phyloP scores from a whole-genome alignment of 2,329 filamentous ascomycete species.

The Phaeosphaeria sp. region DNA sequence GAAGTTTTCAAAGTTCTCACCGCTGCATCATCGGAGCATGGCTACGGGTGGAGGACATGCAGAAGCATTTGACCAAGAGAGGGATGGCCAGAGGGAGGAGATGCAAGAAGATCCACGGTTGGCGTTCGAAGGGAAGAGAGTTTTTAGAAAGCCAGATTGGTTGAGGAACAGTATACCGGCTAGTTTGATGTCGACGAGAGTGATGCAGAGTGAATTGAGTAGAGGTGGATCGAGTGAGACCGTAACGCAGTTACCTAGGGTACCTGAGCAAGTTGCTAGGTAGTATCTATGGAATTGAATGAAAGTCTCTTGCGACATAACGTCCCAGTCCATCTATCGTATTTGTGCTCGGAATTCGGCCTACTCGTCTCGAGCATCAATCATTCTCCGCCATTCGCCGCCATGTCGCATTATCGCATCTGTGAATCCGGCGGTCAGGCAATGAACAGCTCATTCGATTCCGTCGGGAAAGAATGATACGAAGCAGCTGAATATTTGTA shows the following conservation, averaged over 20 bases:
- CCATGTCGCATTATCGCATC: too few species aligned
- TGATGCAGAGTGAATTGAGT: constrained; percentile 15
- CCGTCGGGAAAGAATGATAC: background rate
- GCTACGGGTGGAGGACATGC: constrained; percentile 10
- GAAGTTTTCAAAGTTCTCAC: constrained; percentile 27
- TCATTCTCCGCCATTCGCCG: too few species aligned
- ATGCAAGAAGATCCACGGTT: constrained; percentile 3
- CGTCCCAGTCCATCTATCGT: too few species aligned
- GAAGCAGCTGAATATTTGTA: background rate
- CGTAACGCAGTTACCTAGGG: background rate
- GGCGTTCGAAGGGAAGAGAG: constrained; percentile 9
- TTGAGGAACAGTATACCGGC: constrained; percentile 24
- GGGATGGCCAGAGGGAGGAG: background rate
- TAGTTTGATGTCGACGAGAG: constrained; percentile 25
- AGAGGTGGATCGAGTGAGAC: background rate
- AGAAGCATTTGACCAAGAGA: constrained; percentile 10
- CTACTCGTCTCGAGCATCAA: too few species aligned
- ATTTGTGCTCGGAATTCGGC: too few species aligned
- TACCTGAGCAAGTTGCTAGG: background rate
- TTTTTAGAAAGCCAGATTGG: constrained; percentile 29
- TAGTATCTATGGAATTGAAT: background rate
- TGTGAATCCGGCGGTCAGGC: background rate
- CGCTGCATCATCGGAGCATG: constrained; percentile 29
- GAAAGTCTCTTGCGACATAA: background rate
- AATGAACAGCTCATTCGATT: background rate